Conservation (phyloP, 2,329 filamentous ascomycete species). For the Lizonia empirigonia region DNA sequence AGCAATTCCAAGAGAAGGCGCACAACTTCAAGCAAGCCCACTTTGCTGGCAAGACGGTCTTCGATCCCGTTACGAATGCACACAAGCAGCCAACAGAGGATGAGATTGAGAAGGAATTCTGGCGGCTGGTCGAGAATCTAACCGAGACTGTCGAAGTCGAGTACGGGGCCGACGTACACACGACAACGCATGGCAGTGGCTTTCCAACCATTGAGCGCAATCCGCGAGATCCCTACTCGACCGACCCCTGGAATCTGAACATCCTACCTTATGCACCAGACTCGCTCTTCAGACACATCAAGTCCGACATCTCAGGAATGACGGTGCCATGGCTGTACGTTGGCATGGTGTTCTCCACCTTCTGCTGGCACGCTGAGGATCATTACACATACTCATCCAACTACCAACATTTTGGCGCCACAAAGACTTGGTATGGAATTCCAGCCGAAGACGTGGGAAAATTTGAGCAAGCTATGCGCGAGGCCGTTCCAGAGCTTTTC, state of each 20-base stretch:
- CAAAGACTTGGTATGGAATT: constrained; percentile 99
- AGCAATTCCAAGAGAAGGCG: constrained; percentile 94
- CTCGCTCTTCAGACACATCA: constrained; percentile 95
- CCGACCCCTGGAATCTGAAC: constrained; percentile 95
- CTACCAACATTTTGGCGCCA: constrained; percentile 97
- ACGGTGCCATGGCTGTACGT: constrained; percentile 99
- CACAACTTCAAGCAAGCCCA: constrained; percentile 94
- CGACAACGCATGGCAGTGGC: constrained; percentile 94
- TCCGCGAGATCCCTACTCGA: constrained; percentile 83
- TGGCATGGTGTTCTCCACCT: constrained; percentile 99
- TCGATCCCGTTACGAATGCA: constrained; percentile 81
- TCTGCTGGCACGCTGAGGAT: constrained; percentile 99
- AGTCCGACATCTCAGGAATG: constrained; percentile 98
- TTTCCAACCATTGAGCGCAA: constrained; percentile 95
- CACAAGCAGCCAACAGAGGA: constrained; percentile 86
- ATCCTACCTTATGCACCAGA: constrained; percentile 88
- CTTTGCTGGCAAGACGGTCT: constrained; percentile 88
- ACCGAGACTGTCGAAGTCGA: constrained; percentile 97
- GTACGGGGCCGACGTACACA: constrained; percentile 97
- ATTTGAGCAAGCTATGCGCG: constrained; percentile 93
- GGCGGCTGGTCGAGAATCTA: constrained; percentile 89
- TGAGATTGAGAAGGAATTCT: constrained; percentile 95
- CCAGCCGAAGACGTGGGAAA: constrained; percentile 91
- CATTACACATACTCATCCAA: constrained; percentile 98
- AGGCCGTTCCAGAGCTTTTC: constrained; percentile 93